Percentiles rank a stretch among this genome's conserved stretches.
These are phyloP conservation scores for Bolboschoenus planiculmis DNA, from an alignment of 176 grass and related monocot genomes.

Conservation along the genomic window DNA sequence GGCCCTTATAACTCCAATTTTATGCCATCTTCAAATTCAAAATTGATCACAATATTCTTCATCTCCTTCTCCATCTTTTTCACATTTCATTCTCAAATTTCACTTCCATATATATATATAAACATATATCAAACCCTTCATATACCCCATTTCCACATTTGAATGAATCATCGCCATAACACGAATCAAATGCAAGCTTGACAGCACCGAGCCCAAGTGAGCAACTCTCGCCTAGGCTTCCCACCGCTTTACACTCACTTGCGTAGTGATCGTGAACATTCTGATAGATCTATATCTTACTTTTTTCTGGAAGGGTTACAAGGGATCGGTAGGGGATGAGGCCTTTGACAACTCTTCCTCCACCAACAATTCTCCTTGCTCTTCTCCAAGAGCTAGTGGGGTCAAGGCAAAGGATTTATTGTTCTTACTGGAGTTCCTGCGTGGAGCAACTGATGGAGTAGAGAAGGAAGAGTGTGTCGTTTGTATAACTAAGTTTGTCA, in stretches of 20 bases:
- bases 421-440: conserved; percentile 27
- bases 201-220: background rate
- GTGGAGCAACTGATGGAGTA: background rate
- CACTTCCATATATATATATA: too few relatives aligned
- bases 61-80: background rate
- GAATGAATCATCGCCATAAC: background rate
- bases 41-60: background rate
- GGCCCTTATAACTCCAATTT: background rate
- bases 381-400: background rate
- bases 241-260: background rate
- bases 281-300: conserved; percentile 14
- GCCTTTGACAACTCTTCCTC: background rate
- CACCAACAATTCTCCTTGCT: conserved; percentile 15
- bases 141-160: background rate
- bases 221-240: background rate
- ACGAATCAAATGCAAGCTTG: background rate
- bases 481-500: conserved; percentile 41
- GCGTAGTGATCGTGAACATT: conserved; percentile 22
- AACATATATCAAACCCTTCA: background rate
- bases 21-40: background rate
- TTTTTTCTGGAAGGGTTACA: conserved; percentile 20
- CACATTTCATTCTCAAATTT: background rate
- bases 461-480: conserved; percentile 38
- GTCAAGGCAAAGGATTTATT: conserved; percentile 5
- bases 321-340: background rate